Percentiles rank a stretch among this genome's conserved stretches.
These are phyloP conservation scores for Zelopaecilomyces penicillatus DNA, from an alignment of 2,329 filamentous ascomycete genomes.

Conservation along the genomic window DNA sequence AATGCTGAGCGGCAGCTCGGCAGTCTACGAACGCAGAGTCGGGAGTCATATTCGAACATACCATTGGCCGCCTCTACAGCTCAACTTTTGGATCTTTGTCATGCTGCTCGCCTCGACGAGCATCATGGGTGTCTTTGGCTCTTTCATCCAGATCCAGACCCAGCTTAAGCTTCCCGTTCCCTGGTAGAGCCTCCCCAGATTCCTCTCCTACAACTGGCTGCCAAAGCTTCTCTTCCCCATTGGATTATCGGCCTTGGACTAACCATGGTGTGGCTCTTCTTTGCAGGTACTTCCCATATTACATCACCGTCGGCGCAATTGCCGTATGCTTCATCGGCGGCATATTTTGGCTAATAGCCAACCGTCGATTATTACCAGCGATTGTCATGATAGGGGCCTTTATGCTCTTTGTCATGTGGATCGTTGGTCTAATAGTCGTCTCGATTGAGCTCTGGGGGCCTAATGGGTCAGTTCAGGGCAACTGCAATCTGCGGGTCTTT, in stretches of 20 bases:
- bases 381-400: slow-evolving; percentile 58
- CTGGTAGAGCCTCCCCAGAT: slow-evolving; percentile 38
- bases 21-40: slow-evolving; percentile 35
- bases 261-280: background rate
- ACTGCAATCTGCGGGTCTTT: slow-evolving; percentile 52
- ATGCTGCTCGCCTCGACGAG: slow-evolving; percentile 52
- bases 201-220: background rate
- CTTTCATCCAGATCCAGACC: slow-evolving; percentile 51
- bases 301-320: slow-evolving; percentile 49
- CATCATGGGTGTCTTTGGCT: slow-evolving; percentile 53
- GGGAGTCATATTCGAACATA: slow-evolving; percentile 47
- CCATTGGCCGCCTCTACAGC: slow-evolving; percentile 59
- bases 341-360: slow-evolving; percentile 54
- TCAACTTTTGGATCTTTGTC: slow-evolving; percentile 60
- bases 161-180: slow-evolving; percentile 47
- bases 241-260: no score
- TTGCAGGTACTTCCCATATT: slow-evolving; percentile 59
- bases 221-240: background rate
- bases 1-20: slow-evolving; percentile 27
- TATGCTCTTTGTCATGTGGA: slow-evolving; percentile 59
- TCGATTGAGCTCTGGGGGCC: slow-evolving; percentile 57
- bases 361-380: slow-evolving; percentile 50
- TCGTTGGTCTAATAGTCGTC: slow-evolving; percentile 55
- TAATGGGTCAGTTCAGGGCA: slow-evolving; percentile 46
- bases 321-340: slow-evolving; percentile 58